Evolutionary conservation across 768 basidiomycete species (phyloP), one percentile per base, ranked within the genome.

Genomic region (Auricularia cornea): DNA sequence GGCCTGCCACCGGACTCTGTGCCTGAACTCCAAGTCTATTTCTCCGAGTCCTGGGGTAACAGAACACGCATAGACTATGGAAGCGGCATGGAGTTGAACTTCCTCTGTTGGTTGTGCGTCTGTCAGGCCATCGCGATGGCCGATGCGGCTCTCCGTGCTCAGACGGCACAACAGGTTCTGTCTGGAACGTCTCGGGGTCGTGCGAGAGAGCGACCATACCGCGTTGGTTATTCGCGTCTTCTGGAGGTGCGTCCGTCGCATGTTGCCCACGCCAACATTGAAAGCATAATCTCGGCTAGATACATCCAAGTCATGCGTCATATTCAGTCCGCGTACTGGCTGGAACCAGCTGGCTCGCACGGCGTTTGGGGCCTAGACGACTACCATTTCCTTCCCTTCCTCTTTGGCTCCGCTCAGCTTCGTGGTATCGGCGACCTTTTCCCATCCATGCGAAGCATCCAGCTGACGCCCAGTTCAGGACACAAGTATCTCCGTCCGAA

Each of bases 71-170:
- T 99, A 61, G 97, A 99, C 75, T 99, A 99, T 74, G 97, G 97
- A n/a, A 97, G 94, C 69, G 97, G 97, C 16, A 98, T 98, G 96
- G 97, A 99, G 71, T 81, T 98, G 52, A 96, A 98, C 74, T 99
- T 98, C 70, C 64, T 98, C 2, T 98, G 95, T 70, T 98, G 94
- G 94, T 71, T 98, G 95, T 97, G 72, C 67, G 92, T 78, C 12
- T 30, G 2, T 5, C 57, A 1, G 6, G 29, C 52, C 30, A 57
- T 57, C 16, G 26, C 20, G 10, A 10, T 57, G 10, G 16, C 23
- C 28, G 20, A 12, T 20, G 51, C 54, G 30, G 26, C 30, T 57
- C 26, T 26, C 23, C 54, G 28, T 57, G 28, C 30, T 57, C 54
- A 48, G 6, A 23, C 44, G 44, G 60, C 14, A n/a, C 23, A 23